phyloP scores from a whole-genome alignment of 2,329 filamentous ascomycete genomes.

The Diaporthe aspalathi region DNA sequence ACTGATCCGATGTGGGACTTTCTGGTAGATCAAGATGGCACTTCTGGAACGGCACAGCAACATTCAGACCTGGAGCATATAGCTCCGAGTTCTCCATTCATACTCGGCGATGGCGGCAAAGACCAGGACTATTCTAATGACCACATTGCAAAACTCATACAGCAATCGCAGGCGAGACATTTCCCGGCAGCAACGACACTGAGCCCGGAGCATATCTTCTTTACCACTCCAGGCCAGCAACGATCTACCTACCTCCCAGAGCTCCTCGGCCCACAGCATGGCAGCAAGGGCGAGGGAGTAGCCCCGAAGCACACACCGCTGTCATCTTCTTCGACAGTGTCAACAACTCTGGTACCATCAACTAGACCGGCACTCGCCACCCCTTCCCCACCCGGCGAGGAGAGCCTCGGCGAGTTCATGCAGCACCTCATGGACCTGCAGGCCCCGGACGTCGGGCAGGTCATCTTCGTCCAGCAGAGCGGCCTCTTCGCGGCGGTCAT shows the following conservation, averaged over 20 bases:
- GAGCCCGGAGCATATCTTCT: not conserved
- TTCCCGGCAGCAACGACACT: not conserved
- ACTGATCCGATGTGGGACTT: not conserved
- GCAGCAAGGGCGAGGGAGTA: not conserved
- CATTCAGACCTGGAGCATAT: not conserved
- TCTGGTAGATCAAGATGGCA: not conserved
- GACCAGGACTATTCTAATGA: not conserved
- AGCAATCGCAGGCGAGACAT: not conserved
- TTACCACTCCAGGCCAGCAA: not conserved
- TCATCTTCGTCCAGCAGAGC: constrained; percentile 40
- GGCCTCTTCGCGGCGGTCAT: constrained; percentile 51
- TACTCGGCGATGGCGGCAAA: not conserved
- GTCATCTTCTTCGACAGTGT: not conserved
- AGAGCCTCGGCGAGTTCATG: constrained; percentile 21
- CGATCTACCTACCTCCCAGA: not conserved
- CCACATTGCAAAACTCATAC: not conserved
- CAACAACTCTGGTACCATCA: not conserved
- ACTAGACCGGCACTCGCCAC: not conserved
- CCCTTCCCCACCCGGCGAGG: not conserved
- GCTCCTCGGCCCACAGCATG: not conserved
- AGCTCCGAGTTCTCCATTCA: not conserved
- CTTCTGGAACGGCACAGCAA: not conserved
- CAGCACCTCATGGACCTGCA: not conserved
- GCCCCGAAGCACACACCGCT: not conserved
- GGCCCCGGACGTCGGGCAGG: constrained; percentile 18